Evolutionary conservation across 345 rosid species (phyloP).

Genomic region (Arabidopsis thaliana): DNA sequence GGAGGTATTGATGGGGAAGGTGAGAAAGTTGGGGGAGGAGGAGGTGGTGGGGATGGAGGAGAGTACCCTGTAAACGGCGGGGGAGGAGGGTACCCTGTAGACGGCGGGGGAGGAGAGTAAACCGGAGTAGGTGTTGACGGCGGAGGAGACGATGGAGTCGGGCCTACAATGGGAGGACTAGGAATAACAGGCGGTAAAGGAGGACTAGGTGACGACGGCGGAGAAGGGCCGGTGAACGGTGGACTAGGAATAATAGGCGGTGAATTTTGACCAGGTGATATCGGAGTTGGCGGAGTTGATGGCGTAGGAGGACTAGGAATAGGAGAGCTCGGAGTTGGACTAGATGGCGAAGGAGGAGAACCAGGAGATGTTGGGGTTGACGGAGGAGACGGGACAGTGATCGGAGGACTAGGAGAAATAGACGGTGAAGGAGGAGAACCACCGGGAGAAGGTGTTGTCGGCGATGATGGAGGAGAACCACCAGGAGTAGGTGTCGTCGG

Average conservation of each 20-base stretch:
- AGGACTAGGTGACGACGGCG: slow-evolving; percentile 51
- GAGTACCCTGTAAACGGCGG: slow-evolving; percentile 30
- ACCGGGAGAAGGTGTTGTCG: background rate
- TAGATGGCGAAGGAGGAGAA: slow-evolving; percentile 14
- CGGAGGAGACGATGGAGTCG: slow-evolving; percentile 50
- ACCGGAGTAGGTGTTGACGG: slow-evolving; percentile 49
- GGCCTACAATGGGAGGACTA: slow-evolving; percentile 47
- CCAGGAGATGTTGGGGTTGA: no score
- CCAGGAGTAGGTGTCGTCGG: background rate
- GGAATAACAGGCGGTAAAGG: slow-evolving; percentile 35
- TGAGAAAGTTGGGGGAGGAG: slow-evolving; percentile 50
- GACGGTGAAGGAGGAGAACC: background rate
- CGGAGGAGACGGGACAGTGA: no score
- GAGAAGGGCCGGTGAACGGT: slow-evolving; percentile 46
- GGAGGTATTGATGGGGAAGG: slow-evolving; percentile 46
- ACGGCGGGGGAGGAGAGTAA: slow-evolving; percentile 39
- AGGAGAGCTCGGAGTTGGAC: slow-evolving; percentile 4
- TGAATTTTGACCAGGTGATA: slow-evolving; percentile 38
- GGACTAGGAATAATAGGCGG: slow-evolving; percentile 55
- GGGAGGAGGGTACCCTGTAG: slow-evolving; percentile 19
- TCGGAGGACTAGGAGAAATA: background rate
- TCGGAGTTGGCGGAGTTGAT: slow-evolving; percentile 48
- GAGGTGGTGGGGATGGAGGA: slow-evolving; percentile 31
- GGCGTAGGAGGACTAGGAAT: no score
- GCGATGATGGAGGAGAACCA: background rate